Base-by-base conservation (phyloP, 768 basidiomycete genomes). In the Leccinum pellstonianum region DNA sequence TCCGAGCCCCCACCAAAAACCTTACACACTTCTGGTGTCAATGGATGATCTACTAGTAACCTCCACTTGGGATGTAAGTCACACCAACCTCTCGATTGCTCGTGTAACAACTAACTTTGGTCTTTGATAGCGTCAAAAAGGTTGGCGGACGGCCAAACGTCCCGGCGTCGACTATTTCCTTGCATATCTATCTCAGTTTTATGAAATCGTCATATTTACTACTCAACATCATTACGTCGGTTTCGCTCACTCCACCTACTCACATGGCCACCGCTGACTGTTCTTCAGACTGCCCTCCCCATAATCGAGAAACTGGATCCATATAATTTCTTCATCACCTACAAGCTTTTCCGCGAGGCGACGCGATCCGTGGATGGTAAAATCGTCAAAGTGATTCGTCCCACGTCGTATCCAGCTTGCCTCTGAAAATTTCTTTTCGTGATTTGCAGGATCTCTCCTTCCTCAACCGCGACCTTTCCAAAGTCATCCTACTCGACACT, bases 141-240 rank as follows among this genome's bases (percentile, higher is more conserved):
- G 97, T 54, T 99, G 97, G 96, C 81, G 93, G 64, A 98, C 96
- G 3, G 96, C 95, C 5, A 99, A 98, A 77, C 86, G 97, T 35
- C 96, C 97, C 1, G 97, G 97, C 4, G 91, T 95, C 15, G 97
- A 99, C 71, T 98, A 99, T 77, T 99, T 99, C 83, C 81, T 99
- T 35, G 95, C 86, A 27, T 99, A 99, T 73, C 84, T 99, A 52
- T 93, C 94, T 0, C 96, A 98, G 70, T 99, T 98, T 78, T 99
- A 94, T 72, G 97, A 99, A 79, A 85, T 98, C 58, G 96, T 98
- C 35, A 80, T 99, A 56, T 99, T 98, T 77, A 98, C 95, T 10
- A 83, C 87, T 17, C 93, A 96, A 76, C 84, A 91, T 57, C 80
- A 83, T 68, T 98, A 96, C 74, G 95, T 96, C 64, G 52, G 91